Evolutionary conservation across 176 grass and related monocot species (phyloP).

Genomic region (Typha latifolia): DNA sequence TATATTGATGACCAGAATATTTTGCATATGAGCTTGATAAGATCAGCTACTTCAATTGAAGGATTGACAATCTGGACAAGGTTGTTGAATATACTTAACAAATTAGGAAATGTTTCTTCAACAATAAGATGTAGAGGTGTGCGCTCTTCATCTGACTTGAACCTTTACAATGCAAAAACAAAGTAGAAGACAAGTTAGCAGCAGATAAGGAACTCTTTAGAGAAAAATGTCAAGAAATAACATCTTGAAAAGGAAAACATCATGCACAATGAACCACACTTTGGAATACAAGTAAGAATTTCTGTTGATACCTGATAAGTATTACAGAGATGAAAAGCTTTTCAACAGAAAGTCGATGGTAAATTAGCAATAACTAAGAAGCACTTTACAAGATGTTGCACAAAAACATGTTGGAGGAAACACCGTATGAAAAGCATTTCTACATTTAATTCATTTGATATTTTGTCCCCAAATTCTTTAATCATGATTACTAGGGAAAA

Average conservation of each 20-base stretch:
- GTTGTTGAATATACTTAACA: constrained; percentile 67
- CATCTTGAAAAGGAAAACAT: no score
- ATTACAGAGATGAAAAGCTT: no score
- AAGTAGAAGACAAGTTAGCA: constrained; percentile 11
- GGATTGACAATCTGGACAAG: constrained; percentile 78
- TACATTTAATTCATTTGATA: not conserved
- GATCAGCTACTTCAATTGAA: constrained; percentile 77
- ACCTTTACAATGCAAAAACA: constrained; percentile 44
- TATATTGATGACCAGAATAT: constrained; percentile 99
- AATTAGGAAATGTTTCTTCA: constrained; percentile 65
- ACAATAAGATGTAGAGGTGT: constrained; percentile 77
- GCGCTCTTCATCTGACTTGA: constrained; percentile 91
- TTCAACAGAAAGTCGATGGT: no score
- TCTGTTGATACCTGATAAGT: not conserved
- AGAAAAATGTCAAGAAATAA: no score
- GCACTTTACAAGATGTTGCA: no score
- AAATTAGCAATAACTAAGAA: no score
- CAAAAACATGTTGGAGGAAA: no score
- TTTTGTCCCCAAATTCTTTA: not conserved
- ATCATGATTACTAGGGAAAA: not conserved
- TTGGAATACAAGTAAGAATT: not conserved
- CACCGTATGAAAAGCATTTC: not conserved
- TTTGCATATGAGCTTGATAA: constrained; percentile 95
- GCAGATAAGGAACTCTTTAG: not conserved
- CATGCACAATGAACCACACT: not conserved